These are phyloP conservation scores for Chalciporus piperatus DNA, from an alignment of 768 basidiomycete genomes.

Conservation along the genomic window DNA sequence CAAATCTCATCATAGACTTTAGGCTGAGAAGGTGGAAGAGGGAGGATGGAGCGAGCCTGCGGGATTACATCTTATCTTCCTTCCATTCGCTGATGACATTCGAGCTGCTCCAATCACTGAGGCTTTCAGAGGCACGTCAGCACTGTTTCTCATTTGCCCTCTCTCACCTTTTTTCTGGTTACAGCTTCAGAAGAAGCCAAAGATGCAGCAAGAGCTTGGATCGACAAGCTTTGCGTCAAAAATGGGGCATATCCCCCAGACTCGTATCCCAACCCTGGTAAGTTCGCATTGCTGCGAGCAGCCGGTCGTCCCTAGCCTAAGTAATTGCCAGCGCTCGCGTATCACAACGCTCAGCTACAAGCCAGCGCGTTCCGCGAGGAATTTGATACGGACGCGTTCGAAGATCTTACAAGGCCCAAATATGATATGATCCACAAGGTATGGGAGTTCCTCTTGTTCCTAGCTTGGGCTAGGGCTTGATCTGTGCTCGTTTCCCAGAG, in stretches of 20 bases:
- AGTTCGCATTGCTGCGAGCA: slow-evolving; percentile 21
- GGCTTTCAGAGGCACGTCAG: slow-evolving; percentile 54
- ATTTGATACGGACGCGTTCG: slow-evolving; percentile 72
- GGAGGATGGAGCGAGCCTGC: slow-evolving; percentile 79
- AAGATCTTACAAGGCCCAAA: slow-evolving; percentile 81
- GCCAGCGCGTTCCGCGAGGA: slow-evolving; percentile 92
- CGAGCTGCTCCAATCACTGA: slow-evolving; percentile 71
- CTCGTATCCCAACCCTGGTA: slow-evolving; percentile 89
- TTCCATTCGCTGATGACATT: slow-evolving; percentile 97
- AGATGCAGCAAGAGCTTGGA: slow-evolving; percentile 66
- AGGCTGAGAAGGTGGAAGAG: slow-evolving; percentile 71
- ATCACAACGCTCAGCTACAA: slow-evolving; percentile 87
- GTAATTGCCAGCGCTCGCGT: slow-evolving; percentile 62
- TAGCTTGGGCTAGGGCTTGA: background rate
- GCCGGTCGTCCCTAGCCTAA: background rate
- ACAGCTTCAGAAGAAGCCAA: slow-evolving; percentile 68
- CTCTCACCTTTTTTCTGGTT: slow-evolving; percentile 4
- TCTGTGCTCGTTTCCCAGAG: slow-evolving; percentile 38
- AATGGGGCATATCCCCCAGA: slow-evolving; percentile 85
- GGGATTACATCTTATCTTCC: slow-evolving; percentile 87
- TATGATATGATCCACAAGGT: slow-evolving; percentile 79
- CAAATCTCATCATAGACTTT: slow-evolving; percentile 1
- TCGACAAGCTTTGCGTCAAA: slow-evolving; percentile 77
- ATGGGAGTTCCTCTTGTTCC: slow-evolving; percentile 6
- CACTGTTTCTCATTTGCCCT: background rate